Evolutionary conservation across 495 filamentous ascomycete species (phyloP), one percentile per base, ranked within the genome.

Genomic region (Penicilliopsis zonata): DNA sequence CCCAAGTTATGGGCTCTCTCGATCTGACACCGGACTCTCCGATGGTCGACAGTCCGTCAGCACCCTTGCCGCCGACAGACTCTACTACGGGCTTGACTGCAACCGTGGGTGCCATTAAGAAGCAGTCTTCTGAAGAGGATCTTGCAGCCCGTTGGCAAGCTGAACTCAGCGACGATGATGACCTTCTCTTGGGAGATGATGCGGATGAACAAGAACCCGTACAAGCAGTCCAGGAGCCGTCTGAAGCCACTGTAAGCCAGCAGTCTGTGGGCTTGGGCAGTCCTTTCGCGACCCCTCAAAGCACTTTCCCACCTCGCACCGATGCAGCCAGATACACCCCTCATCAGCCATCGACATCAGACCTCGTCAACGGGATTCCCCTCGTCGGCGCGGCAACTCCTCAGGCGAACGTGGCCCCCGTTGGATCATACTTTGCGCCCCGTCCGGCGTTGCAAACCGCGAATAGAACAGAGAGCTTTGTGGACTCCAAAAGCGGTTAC

Each of bases 401-500:
- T 29, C 41, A 56, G 26, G 33, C 59, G 18, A 58, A 46, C 38
- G 21, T 51, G 4, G 40, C 54, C 18, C 38, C 63, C 3, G 33
- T 61, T 9, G 41, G 67, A 21, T 45, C 46, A 7, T 65, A 67
- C 16, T 59, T 65, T 15, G 49, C 61, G 9, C 41, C 50, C 1
- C 42, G 37, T 8, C 33, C 44, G 9, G 49, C 47, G 36, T 55
- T 43, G 45, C 57, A 33, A 57, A 2, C 63, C 33, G 28, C 62
- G 41, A 38, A 45, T 45, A 48, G 55, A 52, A 47, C 67, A 44
- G 41, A 81, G 70, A 95, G 88, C 48, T 98, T 93, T 52, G 82
- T 72, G 4, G 79, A 86, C 41, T 60, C 82, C 5, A 96, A 92
- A 52, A 78, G 86, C 25, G 87, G 88, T 7, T 98, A 96, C 49